Conservation (phyloP, 192 early-diverging fungal species). For the Coemansia sp. region DNA sequence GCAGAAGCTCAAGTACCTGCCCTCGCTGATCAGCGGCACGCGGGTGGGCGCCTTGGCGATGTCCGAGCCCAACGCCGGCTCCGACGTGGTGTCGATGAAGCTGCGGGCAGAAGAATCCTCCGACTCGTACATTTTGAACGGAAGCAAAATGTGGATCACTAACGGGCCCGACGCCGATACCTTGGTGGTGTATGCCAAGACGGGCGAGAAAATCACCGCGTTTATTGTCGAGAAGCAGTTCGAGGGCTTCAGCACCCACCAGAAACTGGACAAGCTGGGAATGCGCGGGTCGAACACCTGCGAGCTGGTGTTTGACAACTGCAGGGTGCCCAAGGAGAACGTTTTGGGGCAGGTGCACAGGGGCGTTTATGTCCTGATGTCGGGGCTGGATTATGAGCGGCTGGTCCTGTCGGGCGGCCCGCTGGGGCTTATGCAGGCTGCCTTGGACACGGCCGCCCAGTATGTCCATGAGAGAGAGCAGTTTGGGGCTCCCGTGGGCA, state of each 20-base stretch:
- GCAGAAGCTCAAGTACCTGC: slow-evolving; percentile 89
- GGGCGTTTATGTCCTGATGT: slow-evolving; percentile 95
- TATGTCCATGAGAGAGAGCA: slow-evolving; percentile 88
- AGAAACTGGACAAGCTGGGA: slow-evolving; percentile 92
- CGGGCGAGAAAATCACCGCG: slow-evolving; percentile 85
- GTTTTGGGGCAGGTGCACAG: slow-evolving; percentile 77
- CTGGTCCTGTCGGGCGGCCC: slow-evolving; percentile 88
- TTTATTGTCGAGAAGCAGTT: slow-evolving; percentile 89
- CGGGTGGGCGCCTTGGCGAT: slow-evolving; percentile 91
- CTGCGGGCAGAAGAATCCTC: slow-evolving; percentile 78
- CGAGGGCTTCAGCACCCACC: slow-evolving; percentile 78
- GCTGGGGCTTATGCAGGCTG: slow-evolving; percentile 86
- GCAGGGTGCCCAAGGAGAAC: slow-evolving; percentile 86
- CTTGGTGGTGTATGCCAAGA: slow-evolving; percentile 92
- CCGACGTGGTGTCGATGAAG: slow-evolving; percentile 92
- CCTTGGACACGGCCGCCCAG: slow-evolving; percentile 75
- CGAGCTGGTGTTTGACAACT: slow-evolving; percentile 92
- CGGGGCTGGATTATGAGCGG: slow-evolving; percentile 87
- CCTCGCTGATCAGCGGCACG: slow-evolving; percentile 82
- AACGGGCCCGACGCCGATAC: slow-evolving; percentile 90
- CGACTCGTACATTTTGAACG: slow-evolving; percentile 81
- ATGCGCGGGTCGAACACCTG: slow-evolving; percentile 97
- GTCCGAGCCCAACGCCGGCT: slow-evolving; percentile 87
- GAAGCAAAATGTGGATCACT: slow-evolving; percentile 96
- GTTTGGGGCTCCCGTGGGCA: slow-evolving; percentile 79